Evolutionary conservation across 1,284 basidiomycete species (phyloP), one percentile per base, ranked within the genome.

Genomic region (Rhodotorula sp.): DNA sequence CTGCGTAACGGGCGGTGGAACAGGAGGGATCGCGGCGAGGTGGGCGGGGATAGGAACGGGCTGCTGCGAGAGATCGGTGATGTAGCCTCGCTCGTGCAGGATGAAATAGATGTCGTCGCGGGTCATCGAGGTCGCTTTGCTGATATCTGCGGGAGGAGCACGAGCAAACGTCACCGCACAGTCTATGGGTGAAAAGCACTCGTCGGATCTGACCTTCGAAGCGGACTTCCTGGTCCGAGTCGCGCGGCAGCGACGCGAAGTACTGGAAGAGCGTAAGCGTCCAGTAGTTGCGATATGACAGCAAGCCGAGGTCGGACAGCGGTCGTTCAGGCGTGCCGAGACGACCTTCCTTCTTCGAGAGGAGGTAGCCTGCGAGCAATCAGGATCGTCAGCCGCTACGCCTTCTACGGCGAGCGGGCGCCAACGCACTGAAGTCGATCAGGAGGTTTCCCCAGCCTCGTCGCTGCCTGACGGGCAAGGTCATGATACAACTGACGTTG

Each of bases 401-500:
- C 5, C 9, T 27, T 32, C 11, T 11, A 59, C 17, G 32, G 46
- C 9, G 13, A 24, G 15, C 0, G n/a, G 24, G 15, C 0, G 19
- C 4, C 4, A 5, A 85, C 94, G 79, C 81, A 96, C 94, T 98
- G 82, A 97, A 96, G 81, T 92, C 96, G 78, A 97, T 97, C 76
- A 97, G 84, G 66, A 92, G 84, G 81, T 94, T 92, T 13, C 94
- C 94, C 92, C 93, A 97, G 0, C 94, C 94, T 78, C 91, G 89
- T 68, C 96, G 84, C 80, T 99, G 96, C 74, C 94, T 84, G 51
- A 98, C 90, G 1, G 96, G 96, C 52, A 99, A 82, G 17, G 96
- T 99, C 94, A 99, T 97, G 80, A 99, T 99, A 83, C 96, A 99
- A 81, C 92, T 96, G 74, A 99, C 88, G 81, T 99, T 99, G 81